Percentiles rank a stretch among this genome's conserved stretches.
phyloP scores from a whole-genome alignment of 495 filamentous ascomycete genomes.

The Penicillium canariense region DNA sequence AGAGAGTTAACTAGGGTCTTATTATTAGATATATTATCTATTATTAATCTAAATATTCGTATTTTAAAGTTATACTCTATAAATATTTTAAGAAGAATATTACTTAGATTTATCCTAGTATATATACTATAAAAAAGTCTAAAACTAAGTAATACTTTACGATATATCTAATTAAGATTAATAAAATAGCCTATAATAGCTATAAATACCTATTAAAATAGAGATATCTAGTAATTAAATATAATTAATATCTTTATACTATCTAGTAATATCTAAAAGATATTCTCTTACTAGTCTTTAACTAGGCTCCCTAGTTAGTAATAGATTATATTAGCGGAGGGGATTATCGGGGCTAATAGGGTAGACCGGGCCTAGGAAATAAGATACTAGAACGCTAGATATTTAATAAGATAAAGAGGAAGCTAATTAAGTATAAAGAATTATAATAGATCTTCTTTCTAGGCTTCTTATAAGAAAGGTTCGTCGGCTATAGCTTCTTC shows the following conservation, averaged over 20 bases:
- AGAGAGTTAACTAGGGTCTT: slow-evolving; percentile 5
- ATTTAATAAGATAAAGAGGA: slow-evolving; percentile 1
- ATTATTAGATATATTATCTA: slow-evolving; percentile 13
- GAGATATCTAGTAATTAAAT: slow-evolving; percentile 14
- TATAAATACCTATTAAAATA: slow-evolving; percentile 10
- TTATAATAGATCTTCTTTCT: not conserved
- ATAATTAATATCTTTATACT: slow-evolving; percentile 4
- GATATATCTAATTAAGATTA: slow-evolving; percentile 8
- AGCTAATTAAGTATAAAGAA: not conserved
- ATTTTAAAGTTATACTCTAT: slow-evolving; percentile 9
- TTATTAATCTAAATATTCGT: slow-evolving; percentile 10
- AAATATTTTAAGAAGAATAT: slow-evolving; percentile 3
- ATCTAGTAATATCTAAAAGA: not conserved
- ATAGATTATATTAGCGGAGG: not conserved
- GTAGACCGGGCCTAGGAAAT: not conserved
- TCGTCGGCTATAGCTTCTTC: too few relatives aligned
- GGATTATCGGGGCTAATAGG: not conserved
- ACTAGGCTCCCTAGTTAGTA: not conserved
- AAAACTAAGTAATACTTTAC: slow-evolving; percentile 15
- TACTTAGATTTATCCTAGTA: slow-evolving; percentile 9
- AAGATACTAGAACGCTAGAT: not conserved
- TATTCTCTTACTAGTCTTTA: not conserved
- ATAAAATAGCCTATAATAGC: slow-evolving; percentile 8
- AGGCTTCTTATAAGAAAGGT: not conserved
- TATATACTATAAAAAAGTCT: slow-evolving; percentile 7